These are phyloP conservation scores for Vicia villosa DNA, from an alignment of 306 rosid species.

Conservation along the genomic window DNA sequence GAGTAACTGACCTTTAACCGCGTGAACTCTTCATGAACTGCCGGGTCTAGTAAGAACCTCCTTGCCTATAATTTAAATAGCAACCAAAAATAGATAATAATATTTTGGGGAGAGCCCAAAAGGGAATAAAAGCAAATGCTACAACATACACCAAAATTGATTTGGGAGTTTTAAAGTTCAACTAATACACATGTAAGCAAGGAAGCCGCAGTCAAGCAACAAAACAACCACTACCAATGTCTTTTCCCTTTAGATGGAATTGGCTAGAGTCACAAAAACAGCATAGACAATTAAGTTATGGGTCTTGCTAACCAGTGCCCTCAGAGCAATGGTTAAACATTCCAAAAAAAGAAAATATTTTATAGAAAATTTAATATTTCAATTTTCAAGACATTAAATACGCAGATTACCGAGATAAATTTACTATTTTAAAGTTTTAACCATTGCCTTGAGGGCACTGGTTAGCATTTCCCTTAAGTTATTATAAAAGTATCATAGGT, in stretches of 20 bases:
- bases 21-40: constrained; percentile 90
- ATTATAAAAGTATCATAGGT: constrained; percentile 16
- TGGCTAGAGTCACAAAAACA: not conserved
- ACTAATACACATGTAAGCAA: not conserved
- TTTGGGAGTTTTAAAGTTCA: constrained; percentile 1
- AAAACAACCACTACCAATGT: not conserved
- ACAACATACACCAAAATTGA: constrained; percentile 12
- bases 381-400: too few species aligned
- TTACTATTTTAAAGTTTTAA: too few species aligned
- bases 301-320: too few species aligned
- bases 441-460: too few species aligned
- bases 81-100: constrained; percentile 1
- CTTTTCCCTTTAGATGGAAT: not conserved
- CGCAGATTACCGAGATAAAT: too few species aligned
- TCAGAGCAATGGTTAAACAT: too few species aligned
- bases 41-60: constrained; percentile 86
- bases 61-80: constrained; percentile 64
- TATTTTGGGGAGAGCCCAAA: not conserved
- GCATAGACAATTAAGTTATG: not conserved
- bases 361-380: too few species aligned
- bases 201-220: not conserved
- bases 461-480: too few species aligned
- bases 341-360: too few species aligned
- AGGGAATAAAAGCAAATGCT: not conserved
- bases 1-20: constrained; percentile 74